Evolutionary conservation across 495 filamentous ascomycete species (phyloP).

Genomic region (Aspergillus indologenus): DNA sequence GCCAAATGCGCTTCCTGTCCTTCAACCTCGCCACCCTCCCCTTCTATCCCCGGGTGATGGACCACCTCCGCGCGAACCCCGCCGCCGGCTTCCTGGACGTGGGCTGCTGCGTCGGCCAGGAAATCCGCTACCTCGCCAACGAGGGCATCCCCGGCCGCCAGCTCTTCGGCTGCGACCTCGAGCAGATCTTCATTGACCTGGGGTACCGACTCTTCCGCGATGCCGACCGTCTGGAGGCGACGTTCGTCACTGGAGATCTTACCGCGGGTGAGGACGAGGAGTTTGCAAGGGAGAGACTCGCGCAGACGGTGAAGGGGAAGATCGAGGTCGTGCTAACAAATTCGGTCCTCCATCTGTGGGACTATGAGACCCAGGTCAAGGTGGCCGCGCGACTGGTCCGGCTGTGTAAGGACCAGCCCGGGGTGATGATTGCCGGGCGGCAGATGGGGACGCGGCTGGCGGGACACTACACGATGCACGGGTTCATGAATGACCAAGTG

Average conservation of each 20-base stretch:
- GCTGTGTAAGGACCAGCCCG: neutral
- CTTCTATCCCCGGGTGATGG: conserved; percentile 22
- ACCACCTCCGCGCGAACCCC: conserved; percentile 15
- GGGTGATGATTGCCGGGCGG: neutral
- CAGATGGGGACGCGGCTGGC: neutral
- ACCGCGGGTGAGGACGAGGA: conserved; percentile 21
- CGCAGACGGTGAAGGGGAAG: conserved; percentile 17
- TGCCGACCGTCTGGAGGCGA: neutral
- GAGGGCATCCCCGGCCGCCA: conserved; percentile 24
- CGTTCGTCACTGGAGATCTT: conserved; percentile 14
- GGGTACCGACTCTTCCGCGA: conserved; percentile 32
- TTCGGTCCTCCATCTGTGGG: conserved; percentile 36
- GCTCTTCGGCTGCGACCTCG: conserved; percentile 29
- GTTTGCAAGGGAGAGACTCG: conserved; percentile 21
- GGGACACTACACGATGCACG: neutral
- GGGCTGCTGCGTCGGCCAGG: conserved; percentile 38
- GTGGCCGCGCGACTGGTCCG: conserved; percentile 8
- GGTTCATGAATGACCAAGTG: neutral
- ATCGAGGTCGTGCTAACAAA: conserved; percentile 26
- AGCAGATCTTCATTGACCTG: conserved; percentile 20
- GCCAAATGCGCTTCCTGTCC: conserved; percentile 38
- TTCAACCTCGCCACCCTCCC: conserved; percentile 26
- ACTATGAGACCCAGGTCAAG: conserved; percentile 26
- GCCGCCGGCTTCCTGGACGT: conserved; percentile 29
- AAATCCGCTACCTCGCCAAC: conserved; percentile 29